Evolutionary conservation across 495 filamentous ascomycete genomes (phyloP), one percentile per base, ranked within the genome.

Genomic region (Bacidia rubella): DNA sequence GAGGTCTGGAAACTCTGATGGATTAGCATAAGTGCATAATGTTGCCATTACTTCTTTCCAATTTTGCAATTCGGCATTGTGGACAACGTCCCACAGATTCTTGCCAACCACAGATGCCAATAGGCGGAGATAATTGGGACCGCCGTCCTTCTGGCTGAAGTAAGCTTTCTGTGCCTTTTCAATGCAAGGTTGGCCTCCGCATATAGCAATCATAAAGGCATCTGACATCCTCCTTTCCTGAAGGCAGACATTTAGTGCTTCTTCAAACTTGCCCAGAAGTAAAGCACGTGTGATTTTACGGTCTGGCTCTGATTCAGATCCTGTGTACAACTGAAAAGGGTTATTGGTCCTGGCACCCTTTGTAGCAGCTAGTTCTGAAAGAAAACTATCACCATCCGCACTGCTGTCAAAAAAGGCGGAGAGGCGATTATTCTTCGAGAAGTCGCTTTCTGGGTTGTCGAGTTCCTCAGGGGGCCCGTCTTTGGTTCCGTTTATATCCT

Each of bases 41-140:
- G 87, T 84, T 24, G 85, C 89, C 86, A 97, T 90, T 11, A 92
- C 80, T 66, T 97, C 92, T 69, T 90, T 97, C 92, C 92, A 99
- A 67, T 90, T 85, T 39, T 75, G 72, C 42, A 97, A 66, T 60
- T 95, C 86, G 1, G 92, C 93, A 61, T 99, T 97, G 67, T 97
- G 83, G 9, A 96, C 92, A 43, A 97, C 76, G 70, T 99, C 92
- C 92, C 93, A 97, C 7, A 99, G 72, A 63, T 99, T 96, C 71
- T 96, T 96, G 47, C 86, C 86, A 49, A 92, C 87, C 41, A 97
- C 83, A 23, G 90, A 95, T 52, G 86, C 86, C 48, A 99, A 73
- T 35, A 99, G 72, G 35, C 92, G 81, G 43, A 97, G 70, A 64
- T 99, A 99, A 66, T 90, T 99, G 11, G 92, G 90, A 21, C 80